Conservation (phyloP, 768 basidiomycete species). For the Agaricus sinodeliciosus region DNA sequence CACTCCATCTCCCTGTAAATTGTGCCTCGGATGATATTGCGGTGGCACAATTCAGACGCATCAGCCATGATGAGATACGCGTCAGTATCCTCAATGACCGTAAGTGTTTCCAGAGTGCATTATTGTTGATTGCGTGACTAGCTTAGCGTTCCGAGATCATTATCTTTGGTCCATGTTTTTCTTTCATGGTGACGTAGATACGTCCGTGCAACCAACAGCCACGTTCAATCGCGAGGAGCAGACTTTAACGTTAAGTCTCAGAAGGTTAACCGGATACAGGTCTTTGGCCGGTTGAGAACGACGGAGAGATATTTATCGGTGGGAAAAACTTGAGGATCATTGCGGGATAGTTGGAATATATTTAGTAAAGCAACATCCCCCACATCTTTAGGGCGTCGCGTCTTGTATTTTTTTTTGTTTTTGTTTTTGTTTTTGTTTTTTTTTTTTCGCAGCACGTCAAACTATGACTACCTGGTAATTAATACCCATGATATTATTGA, state of each 20-base stretch:
- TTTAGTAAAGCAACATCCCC: too few species aligned
- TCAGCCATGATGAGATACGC: neutral
- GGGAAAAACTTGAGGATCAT: too few species aligned
- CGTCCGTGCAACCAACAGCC: neutral
- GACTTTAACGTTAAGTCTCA: neutral
- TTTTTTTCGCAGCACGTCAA: too few species aligned
- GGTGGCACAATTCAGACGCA: neutral
- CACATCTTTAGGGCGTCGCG: too few species aligned
- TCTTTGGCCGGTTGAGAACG: neutral
- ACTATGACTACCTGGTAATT: too few species aligned
- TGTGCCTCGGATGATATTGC: neutral
- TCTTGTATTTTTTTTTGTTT: too few species aligned
- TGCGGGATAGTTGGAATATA: too few species aligned
- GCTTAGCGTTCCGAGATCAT: neutral
- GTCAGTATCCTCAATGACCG: neutral
- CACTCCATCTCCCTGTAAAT: neutral
- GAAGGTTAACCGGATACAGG: conserved; percentile 23
- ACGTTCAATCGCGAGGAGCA: neutral
- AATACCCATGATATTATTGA: too few species aligned
- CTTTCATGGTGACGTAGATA: neutral
- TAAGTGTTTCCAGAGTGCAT: neutral
- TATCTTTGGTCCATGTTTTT: neutral
- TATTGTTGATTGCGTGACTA: neutral
- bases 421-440: too few species aligned
- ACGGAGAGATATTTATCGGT: too few species aligned